Evolutionary conservation across 345 rosid species (phyloP), one percentile per base, ranked within the genome.

Genomic region (Eucalyptus polyanthemos): DNA sequence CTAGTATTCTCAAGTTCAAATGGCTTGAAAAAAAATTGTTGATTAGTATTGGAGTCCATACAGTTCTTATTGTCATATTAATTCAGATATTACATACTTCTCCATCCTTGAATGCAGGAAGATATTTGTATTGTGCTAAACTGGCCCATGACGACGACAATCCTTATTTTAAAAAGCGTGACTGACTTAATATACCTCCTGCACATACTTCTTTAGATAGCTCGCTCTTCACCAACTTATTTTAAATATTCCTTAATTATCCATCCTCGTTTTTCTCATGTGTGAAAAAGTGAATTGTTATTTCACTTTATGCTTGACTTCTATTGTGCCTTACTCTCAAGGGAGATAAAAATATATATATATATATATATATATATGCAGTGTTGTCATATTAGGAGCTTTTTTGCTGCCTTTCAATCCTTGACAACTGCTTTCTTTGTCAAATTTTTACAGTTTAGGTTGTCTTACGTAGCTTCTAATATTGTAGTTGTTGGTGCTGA

Each of bases 101-200:
- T 56, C 62, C 62, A 24, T 56, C 13, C 6, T 56, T 56, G 14
- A 56, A 56, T 56, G 14, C 62, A 24, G 62, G 62, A 56, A 56
- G 62, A 56, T 56, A 24, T 56, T 22, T 56, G 62, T 6, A 24
- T 56, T 9, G 29, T 56, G 21, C 6, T 56, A 56, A 56, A 56
- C 29, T 56, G 14, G 62, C 29, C 5, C 29, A 56, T 56, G 62
- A 56, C 62, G 24, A 56, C 2, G 6, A 10, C 6, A 24, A 22
- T 2, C 62, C 62, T 10, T 5, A 1, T 56, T 56, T 5, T 24
- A 22, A 56, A 6, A 56, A 24, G 13, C 6, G 29, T 56, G 14
- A 24, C 6, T 24, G 2, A 56, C 62, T 56, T 24, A 14, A 0
- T 24, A 24, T 14, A 24, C 1, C 2, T 56, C 3, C 6, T 5